Conservation (phyloP, 2,329 filamentous ascomycete genomes). For the Cladorrhinum sp. region DNA sequence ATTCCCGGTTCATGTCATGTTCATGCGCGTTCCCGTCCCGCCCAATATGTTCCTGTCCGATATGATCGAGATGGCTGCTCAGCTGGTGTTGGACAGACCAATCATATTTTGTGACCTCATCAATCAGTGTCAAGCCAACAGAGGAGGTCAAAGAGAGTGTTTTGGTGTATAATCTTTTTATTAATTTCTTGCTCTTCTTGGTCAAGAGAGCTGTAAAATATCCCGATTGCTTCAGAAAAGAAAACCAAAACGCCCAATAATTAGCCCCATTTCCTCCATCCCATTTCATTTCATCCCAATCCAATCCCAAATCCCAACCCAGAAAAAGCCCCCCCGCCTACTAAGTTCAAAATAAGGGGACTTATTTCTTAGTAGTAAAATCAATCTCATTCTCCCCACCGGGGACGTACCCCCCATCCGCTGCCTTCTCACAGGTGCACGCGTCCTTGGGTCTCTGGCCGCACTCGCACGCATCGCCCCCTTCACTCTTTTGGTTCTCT, state of each 20-base stretch:
- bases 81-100: too few relatives aligned
- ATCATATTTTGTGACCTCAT: too few relatives aligned
- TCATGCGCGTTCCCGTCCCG: neutral
- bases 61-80: neutral
- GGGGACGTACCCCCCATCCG: constrained; percentile 59
- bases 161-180: too few relatives aligned
- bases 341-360: neutral
- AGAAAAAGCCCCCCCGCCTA: neutral
- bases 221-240: too few relatives aligned
- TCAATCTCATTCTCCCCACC: constrained; percentile 72
- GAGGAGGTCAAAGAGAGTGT: too few relatives aligned
- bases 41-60: neutral
- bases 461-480: constrained; percentile 63
- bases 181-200: too few relatives aligned
- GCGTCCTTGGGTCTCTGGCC: constrained; percentile 68
- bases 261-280: too few relatives aligned
- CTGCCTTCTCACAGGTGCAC: constrained; percentile 80
- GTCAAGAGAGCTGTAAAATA: too few relatives aligned
- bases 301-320: neutral
- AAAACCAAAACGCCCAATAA: too few relatives aligned
- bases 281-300: too few relatives aligned
- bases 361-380: constrained; percentile 70
- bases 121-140: too few relatives aligned
- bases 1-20: neutral
- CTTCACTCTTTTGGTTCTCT: constrained; percentile 67